These are phyloP conservation scores for Verticillium zaregamsianum DNA, from an alignment of 2,329 filamentous ascomycete genomes.

Conservation along the genomic window DNA sequence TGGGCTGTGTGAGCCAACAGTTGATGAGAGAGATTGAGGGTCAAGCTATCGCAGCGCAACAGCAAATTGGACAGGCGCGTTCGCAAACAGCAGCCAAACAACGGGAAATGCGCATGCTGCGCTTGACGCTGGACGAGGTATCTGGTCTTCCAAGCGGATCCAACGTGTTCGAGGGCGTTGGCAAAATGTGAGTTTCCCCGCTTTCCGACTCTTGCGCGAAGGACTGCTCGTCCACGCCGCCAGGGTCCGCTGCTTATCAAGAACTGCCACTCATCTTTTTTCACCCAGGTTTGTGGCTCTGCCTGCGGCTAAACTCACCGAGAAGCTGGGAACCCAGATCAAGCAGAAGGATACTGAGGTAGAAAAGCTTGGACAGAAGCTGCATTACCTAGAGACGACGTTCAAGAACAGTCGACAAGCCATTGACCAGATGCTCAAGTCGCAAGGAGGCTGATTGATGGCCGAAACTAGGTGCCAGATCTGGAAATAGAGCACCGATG, in stretches of 20 bases:
- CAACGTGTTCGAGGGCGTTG: conserved; percentile 88
- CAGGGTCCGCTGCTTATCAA: background rate
- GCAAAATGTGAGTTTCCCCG: conserved; percentile 70
- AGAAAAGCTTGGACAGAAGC: conserved; percentile 76
- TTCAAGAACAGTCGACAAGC: conserved; percentile 91
- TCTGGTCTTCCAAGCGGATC: conserved; percentile 70
- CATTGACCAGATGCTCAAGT: conserved; percentile 75
- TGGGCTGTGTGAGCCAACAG: conserved; percentile 38
- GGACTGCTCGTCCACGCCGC: background rate
- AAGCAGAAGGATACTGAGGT: conserved; percentile 74
- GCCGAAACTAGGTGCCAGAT: background rate
- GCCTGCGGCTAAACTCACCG: conserved; percentile 67
- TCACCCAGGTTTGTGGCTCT: conserved; percentile 76
- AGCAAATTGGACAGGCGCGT: conserved; percentile 84
- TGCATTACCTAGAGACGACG: conserved; percentile 91
- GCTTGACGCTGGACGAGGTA: conserved; percentile 82
- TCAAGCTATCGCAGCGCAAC: conserved; percentile 81
- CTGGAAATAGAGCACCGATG: background rate
- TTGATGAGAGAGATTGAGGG: conserved; percentile 90
- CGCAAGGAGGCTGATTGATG: conserved; percentile 3
- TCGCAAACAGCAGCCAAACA: conserved; percentile 82
- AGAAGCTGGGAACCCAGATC: conserved; percentile 71
- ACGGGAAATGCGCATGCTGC: conserved; percentile 81
- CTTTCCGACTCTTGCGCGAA: background rate
- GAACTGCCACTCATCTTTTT: background rate